Base-by-base conservation (phyloP, 2,329 filamentous ascomycete genomes). In the Botrytis paeoniae region DNA sequence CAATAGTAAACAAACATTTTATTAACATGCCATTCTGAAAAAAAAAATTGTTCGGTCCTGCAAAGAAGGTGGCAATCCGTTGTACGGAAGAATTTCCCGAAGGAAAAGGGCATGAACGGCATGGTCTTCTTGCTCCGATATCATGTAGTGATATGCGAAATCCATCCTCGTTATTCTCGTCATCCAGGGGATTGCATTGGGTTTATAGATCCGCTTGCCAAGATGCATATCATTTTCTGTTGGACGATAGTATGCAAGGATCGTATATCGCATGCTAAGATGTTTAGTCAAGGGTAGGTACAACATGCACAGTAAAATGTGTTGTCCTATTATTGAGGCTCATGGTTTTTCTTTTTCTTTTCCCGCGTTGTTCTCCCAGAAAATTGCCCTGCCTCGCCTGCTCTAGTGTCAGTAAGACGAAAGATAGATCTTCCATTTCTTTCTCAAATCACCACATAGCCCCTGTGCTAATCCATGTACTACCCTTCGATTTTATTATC, bases 311-410 rank as follows among this genome's bases (percentile, higher is more conserved):
- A 69, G 48, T 9, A 18, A 35, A 63, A 60, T 71, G 72, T 48
- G 65, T 39, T 70, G 72, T 64, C 32, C 61, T 25, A 48, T 57
- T 66, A 48, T 57, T 66, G 72, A 71, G 68, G 48, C 60, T 73
- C 72, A 39, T 8, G 29, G 57, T 10, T 66, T 60, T 68, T 32
- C 18, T 54, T 65, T 54, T 51, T 18, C 32, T 14, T 70, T 41
- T 63, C 59, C 32, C 39, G 43, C 25, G 37, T 65, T 57, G 70
- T 43, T 51, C 57, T 66, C 29, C 48, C 60, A 29, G 57, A 66
- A 66, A 37, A 22, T 43, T 66, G 16, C 60, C 32, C 37, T 45
- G 43, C 8, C 43, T 45, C 43, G 43, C 43, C 43, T 64, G 37
- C 32, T 71, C n/a, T 65, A 59, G 35, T 64, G 10, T 43, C 37